phyloP scores from a whole-genome alignment of 1,284 basidiomycete genomes.

The Cryptococcus sp. region DNA sequence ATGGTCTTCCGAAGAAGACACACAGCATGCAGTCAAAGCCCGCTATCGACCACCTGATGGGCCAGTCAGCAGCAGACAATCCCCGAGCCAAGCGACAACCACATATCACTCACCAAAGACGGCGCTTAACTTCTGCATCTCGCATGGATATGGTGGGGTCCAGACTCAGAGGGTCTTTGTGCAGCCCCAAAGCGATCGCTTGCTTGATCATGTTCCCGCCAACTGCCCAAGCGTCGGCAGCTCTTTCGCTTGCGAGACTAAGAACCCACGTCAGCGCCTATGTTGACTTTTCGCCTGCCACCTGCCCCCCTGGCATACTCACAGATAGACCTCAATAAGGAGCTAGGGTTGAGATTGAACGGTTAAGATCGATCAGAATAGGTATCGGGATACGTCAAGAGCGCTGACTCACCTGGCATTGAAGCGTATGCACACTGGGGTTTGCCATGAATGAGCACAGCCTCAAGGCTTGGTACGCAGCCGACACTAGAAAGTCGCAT shows the following conservation, averaged over 20 bases:
- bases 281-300: not conserved
- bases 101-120: slow-evolving; percentile 33
- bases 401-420: slow-evolving; percentile 28
- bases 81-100: not conserved
- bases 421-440: slow-evolving; percentile 44
- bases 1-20: slow-evolving; percentile 46
- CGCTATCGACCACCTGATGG: slow-evolving; percentile 44
- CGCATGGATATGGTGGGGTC: slow-evolving; percentile 43
- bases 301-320: not conserved
- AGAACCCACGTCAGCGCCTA: not conserved
- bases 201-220: slow-evolving; percentile 45
- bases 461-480: slow-evolving; percentile 47
- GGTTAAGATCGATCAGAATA: not conserved
- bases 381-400: not conserved
- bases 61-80: not conserved
- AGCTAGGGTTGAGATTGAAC: slow-evolving; percentile 17
- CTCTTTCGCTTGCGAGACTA: slow-evolving; percentile 43
- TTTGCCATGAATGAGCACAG: slow-evolving; percentile 50
- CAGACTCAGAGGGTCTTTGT: slow-evolving; percentile 44
- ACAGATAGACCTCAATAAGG: slow-evolving; percentile 46
- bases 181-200: slow-evolving; percentile 46
- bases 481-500: slow-evolving; percentile 37
- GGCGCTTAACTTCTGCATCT: slow-evolving; percentile 45
- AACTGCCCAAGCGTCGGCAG: slow-evolving; percentile 46
- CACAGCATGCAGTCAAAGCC: slow-evolving; percentile 46